Conservation (phyloP, 208 protist species). For the Crithidia bombi region DNA sequence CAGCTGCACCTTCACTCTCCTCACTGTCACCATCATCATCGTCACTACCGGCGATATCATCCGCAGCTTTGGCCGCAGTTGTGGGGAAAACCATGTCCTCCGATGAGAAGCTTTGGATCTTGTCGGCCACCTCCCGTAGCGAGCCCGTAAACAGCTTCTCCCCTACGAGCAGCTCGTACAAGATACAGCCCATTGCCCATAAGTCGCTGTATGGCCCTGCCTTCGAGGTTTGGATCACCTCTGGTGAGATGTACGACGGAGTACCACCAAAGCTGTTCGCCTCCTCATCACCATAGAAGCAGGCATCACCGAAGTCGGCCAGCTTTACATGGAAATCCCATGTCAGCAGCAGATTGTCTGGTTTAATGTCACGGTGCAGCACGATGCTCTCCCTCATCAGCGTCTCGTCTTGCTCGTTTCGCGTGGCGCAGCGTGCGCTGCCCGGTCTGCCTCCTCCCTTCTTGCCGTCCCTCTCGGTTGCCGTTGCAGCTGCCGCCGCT, state of each 20-base stretch:
- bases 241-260: constrained; percentile 77
- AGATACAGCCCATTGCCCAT: constrained; percentile 99
- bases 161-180: constrained; percentile 75
- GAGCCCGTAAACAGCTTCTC: constrained; percentile 29
- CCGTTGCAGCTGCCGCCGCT: background rate
- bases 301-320: constrained; percentile 77
- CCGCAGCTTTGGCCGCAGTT: constrained; percentile 43
- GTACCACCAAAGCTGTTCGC: constrained; percentile 78
- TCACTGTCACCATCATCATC: background rate
- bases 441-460: background rate
- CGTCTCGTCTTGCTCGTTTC: background rate
- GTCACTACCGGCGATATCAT: background rate
- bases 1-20: background rate
- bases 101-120: constrained; percentile 56
- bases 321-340: constrained; percentile 72
- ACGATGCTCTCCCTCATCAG: constrained; percentile 50
- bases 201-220: constrained; percentile 94
- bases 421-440: constrained; percentile 10
- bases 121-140: constrained; percentile 35
- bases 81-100: constrained; percentile 69
- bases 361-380: constrained; percentile 86
- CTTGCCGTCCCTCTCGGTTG: background rate
- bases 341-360: constrained; percentile 86
- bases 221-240: constrained; percentile 86
- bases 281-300: constrained; percentile 68